Base-by-base conservation (phyloP, 352 stramenopile genomes). In the Phytophthora pini region DNA sequence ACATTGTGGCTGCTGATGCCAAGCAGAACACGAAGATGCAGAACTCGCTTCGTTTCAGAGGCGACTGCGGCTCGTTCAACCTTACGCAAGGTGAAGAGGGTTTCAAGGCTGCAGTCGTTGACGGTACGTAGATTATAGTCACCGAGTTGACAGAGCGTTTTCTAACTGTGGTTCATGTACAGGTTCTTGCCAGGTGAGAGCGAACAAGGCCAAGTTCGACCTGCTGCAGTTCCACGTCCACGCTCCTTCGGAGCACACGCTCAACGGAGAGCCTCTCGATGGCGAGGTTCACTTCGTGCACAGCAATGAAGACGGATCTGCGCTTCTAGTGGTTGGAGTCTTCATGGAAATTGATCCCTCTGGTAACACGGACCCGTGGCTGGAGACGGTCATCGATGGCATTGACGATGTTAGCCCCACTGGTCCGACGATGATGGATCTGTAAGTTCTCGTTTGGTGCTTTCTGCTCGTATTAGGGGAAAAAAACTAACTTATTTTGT, bases 281-380 rank as follows among this genome's bases (percentile, higher is more conserved):
- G 75, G 65, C 29, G 78, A 84, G 51, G 48, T 80, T 11, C 78
- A 87, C 62, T 83, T 88, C 50, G 76, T 88, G 39, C 76, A 85
- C 66, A 58, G 49, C n/a, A 69, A 64, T 24, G 20, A 15, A 1
- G 68, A 77, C n/a, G 56, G 54, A 6, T 55, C 45, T 2, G 59
- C 65, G 24, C 51, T 85, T 31, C 62, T 83, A 0, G 79, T 84
- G 2, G 72, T 77, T 2, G 79, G 73, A 9, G 32, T 84, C 38
- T 74, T 77, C 43, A 38, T 77, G 40, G 34, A 69, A 38, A 56
- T 67, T 20, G 56, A 54, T 7, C 45, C 46, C 17, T 36, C 20
- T 6, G 68, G 64, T 12, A 38, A 69, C 9, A 77, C 68, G 2
- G 61, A 78, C 27, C 47, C 62, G 34, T 84, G 65, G 62, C 34